Evolutionary conservation across 2,329 filamentous ascomycete genomes (phyloP), one percentile per base, ranked within the genome.

Genomic region (Calonectria honghensis): DNA sequence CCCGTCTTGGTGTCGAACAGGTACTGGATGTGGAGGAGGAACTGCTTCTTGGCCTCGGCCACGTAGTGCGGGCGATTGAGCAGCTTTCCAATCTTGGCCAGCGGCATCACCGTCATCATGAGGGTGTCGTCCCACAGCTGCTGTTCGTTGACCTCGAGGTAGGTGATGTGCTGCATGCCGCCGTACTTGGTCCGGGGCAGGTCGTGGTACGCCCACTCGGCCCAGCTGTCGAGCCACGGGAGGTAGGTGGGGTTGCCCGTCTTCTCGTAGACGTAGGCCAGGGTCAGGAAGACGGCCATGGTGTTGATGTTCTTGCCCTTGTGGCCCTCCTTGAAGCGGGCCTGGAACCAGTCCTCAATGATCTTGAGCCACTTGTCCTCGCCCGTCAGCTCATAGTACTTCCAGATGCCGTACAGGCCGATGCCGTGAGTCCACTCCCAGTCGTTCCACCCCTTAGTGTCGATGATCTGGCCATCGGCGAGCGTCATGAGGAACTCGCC

Each of bases 221-320:
- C 94, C 95, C 94, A 96, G 61, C 90, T 88, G 80, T 96, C 94
- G 7, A 96, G 87, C 94, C 94, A 96, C 0, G 94, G 93, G 10
- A 94, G 86, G 81, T 95, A 96, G 0, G 90, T 91, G 76, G 89
- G 87, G 80, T 95, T 93, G 11, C 89, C 86, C 0, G 93, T 95
- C 82, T 93, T 91, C 84, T 96, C 94, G 80, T 96, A 96, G n/a
- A 96, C 88, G 81, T 92, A 92, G 0, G 94, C 94, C 0, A 96
- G 88, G 0, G 94, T 95, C 27, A 96, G 86, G 83, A 96, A 94
- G 0, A 92, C 92, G 16, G 93, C 92, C 94, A 96, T 95, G 20
- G 94, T 96, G 87, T 95, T 96, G 88, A 95, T 95, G 84, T 96
- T 96, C 83, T 96, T 96, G 50, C 93, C 95, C 4, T 94, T 96